Conservation (phyloP, 495 filamentous ascomycete species). For the Podospora pseudoanserina region DNA sequence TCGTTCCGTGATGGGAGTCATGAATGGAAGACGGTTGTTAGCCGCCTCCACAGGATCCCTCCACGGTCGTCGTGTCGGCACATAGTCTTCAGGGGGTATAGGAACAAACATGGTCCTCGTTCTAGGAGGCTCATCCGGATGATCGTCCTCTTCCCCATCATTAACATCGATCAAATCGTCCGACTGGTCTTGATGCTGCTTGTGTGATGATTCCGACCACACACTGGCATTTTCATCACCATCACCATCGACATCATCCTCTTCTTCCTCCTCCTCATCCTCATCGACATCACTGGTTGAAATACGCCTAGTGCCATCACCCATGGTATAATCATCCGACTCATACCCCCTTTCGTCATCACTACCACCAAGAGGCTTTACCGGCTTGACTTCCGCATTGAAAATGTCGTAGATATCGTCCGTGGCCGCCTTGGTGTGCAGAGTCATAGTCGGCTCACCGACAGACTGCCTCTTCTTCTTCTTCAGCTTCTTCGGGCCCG, state of each 20-base stretch:
- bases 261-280: constrained; percentile 51
- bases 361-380: constrained; percentile 44
- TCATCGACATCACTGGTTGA: constrained; percentile 43
- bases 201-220: constrained; percentile 76
- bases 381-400: constrained; percentile 74
- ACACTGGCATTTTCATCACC: constrained; percentile 55
- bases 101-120: constrained; percentile 53
- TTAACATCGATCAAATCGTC: constrained; percentile 34
- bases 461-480: constrained; percentile 59
- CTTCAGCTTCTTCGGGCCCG: constrained; percentile 59
- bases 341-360: constrained; percentile 64
- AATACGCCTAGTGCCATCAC: constrained; percentile 69
- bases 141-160: constrained; percentile 34
- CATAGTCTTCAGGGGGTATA: constrained; percentile 81
- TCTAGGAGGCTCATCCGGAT: constrained; percentile 38
- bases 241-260: constrained; percentile 47
- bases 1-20: constrained; percentile 96
- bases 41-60: constrained; percentile 70
- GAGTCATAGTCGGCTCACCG: constrained; percentile 88
- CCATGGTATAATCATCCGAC: constrained; percentile 77
- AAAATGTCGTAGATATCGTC: constrained; percentile 98
- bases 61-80: constrained; percentile 68
- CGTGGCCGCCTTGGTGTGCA: constrained; percentile 90
- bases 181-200: constrained; percentile 57
- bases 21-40: constrained; percentile 89